phyloP scores from a whole-genome alignment of 352 stramenopile genomes.

The Pythium sukuiense region DNA sequence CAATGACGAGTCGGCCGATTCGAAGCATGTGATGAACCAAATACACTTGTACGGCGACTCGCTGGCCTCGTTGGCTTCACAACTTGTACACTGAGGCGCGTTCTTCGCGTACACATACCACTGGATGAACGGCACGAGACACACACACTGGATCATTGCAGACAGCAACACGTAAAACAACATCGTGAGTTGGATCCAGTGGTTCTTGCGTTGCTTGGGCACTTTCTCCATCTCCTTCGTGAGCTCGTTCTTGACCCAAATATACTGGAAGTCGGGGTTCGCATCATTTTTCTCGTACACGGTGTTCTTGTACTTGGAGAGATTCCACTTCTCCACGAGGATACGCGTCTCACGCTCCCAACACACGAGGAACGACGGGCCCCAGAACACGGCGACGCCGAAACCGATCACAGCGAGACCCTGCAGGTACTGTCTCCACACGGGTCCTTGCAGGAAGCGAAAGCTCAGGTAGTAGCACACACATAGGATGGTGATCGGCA shows the following conservation, averaged over 20 bases:
- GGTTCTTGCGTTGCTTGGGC: slow-evolving; percentile 78
- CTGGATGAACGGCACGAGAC: slow-evolving; percentile 85
- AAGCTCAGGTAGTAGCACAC: slow-evolving; percentile 81
- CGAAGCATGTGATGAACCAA: slow-evolving; percentile 86
- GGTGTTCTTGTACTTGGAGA: slow-evolving; percentile 88
- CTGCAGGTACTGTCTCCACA: slow-evolving; percentile 78
- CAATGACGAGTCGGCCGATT: slow-evolving; percentile 61
- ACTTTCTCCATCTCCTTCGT: slow-evolving; percentile 90
- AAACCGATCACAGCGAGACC: slow-evolving; percentile 69
- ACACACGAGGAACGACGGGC: slow-evolving; percentile 76
- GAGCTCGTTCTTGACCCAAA: slow-evolving; percentile 84
- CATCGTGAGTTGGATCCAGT: slow-evolving; percentile 87
- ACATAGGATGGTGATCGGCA: slow-evolving; percentile 63
- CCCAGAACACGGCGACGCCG: slow-evolving; percentile 79
- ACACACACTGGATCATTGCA: slow-evolving; percentile 78
- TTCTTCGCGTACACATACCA: slow-evolving; percentile 91
- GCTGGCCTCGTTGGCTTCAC: slow-evolving; percentile 38
- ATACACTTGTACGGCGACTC: slow-evolving; percentile 57
- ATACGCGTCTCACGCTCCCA: slow-evolving; percentile 88
- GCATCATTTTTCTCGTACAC: slow-evolving; percentile 88
- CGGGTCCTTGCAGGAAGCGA: slow-evolving; percentile 47
- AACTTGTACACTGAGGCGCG: slow-evolving; percentile 64
- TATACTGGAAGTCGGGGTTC: slow-evolving; percentile 84
- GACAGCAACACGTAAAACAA: slow-evolving; percentile 79
- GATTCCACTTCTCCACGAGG: slow-evolving; percentile 87